These are phyloP conservation scores for Gonapodya sp. DNA, from an alignment of 192 early-diverging fungal genomes.

Conservation along the genomic window DNA sequence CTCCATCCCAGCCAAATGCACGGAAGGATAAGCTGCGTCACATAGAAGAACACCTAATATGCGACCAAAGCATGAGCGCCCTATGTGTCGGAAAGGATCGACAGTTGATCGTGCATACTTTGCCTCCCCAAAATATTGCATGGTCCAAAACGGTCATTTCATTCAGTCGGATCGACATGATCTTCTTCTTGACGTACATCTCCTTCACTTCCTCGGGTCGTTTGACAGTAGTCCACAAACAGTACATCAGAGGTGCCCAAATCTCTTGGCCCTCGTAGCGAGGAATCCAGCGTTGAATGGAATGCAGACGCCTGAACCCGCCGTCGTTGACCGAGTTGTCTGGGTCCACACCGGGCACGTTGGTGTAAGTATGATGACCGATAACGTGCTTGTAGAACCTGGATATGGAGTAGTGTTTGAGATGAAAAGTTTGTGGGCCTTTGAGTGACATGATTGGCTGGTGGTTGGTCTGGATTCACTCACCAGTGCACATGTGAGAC, in stretches of 20 bases:
- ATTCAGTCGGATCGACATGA: conserved; percentile 40
- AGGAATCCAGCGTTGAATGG: conserved; percentile 37
- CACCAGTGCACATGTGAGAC: conserved; percentile 37
- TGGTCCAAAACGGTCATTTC: conserved; percentile 34
- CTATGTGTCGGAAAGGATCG: background rate
- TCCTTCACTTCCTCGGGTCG: conserved; percentile 38
- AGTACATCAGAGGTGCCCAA: conserved; percentile 41
- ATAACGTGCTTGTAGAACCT: conserved; percentile 44
- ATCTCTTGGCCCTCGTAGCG: conserved; percentile 37
- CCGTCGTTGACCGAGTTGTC: conserved; percentile 36
- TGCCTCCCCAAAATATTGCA: conserved; percentile 44
- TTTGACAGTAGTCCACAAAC: conserved; percentile 37
- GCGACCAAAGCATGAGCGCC: background rate
- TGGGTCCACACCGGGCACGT: conserved; percentile 44
- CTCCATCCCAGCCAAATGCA: conserved; percentile 24
- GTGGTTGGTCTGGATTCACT: no score
- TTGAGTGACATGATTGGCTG: no score
- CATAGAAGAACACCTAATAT: conserved; percentile 27
- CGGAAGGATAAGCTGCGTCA: conserved; percentile 35
- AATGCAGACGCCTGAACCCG: conserved; percentile 42
- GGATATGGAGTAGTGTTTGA: no score
- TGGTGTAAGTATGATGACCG: conserved; percentile 50
- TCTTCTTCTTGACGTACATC: conserved; percentile 35
- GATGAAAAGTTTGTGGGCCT: background rate
- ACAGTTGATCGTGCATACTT: conserved; percentile 9